Evolutionary conservation across 2,329 filamentous ascomycete genomes (phyloP), one percentile per base, ranked within the genome.

Genomic region (Thielaviopsis populi): DNA sequence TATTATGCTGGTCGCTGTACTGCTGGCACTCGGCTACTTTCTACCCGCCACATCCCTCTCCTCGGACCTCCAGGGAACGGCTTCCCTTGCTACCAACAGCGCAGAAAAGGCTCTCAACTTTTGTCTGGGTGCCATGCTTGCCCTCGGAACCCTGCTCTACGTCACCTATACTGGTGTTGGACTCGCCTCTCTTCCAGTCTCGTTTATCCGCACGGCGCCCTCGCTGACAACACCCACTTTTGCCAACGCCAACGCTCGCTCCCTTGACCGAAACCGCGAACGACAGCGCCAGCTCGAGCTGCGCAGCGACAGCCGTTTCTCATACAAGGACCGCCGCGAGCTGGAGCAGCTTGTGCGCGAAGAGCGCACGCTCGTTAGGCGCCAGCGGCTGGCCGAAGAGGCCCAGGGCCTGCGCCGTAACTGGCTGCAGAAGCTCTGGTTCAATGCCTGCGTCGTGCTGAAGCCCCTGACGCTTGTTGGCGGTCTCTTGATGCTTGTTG

Each of bases 11-110:
- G 83, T 94, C 4, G 79, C 91, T 59, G 83, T 92, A 56, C 77
- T 99, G 15, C 95, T 99, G 78, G 75, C 96, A 22, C 81, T 97
- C 33, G 94, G 94, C 53, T 96, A 97, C 78, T 96, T 99, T 73
- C 85, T 95, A 0, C 94, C 94, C 0, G 17, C 60, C 11, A 33
- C 89, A 96, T 56, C 53, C n/a, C 30, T 56, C 53, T 69, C 78
- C 96, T 69, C 78, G 96, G 65, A 92, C 96, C 74, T 97, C 91
- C 74, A 96, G 96, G 82, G 92, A 88, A 76, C 83, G 83, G 63
- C 59, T 10, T 37, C 24, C 24, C 46, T 27, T 8, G 27, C 59
- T n/a, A 72, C 74, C 59, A 96, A 95, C 72, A 88, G 91, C 73
- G 91, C 91, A 66, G 92, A 97, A 74, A 89, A 94, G 72, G 91